phyloP scores from a whole-genome alignment of 208 protist genomes.

The Trypanosoma cruzi region DNA sequence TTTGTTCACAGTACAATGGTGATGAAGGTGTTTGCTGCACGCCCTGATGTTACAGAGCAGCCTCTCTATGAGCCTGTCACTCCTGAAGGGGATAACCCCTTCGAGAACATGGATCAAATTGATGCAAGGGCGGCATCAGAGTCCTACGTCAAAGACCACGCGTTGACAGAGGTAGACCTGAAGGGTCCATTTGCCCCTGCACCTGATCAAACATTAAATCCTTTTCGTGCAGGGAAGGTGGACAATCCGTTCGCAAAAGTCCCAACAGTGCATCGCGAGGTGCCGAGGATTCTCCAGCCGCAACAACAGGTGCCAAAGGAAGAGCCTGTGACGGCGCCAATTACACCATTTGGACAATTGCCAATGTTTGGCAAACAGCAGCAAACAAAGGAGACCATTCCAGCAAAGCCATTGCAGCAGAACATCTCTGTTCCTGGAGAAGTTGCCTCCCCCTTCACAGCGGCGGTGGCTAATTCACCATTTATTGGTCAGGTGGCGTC shows the following conservation, averaged over 20 bases:
- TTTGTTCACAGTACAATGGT: constrained; percentile 93
- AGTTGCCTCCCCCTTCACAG: constrained; percentile 68
- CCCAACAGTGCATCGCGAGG: constrained; percentile 4
- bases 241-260: constrained; percentile 47
- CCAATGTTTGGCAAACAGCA: constrained; percentile 72
- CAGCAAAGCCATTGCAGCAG: constrained; percentile 12
- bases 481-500: constrained; percentile 33
- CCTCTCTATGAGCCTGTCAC: constrained; percentile 47
- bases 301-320: constrained; percentile 20
- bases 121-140: constrained; percentile 1
- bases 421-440: constrained; percentile 13
- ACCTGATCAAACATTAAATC: constrained; percentile 39
- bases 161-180: constrained; percentile 26
- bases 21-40: constrained; percentile 84
- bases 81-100: constrained; percentile 60
- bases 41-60: constrained; percentile 39
- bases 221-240: constrained; percentile 43
- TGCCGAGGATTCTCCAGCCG: constrained; percentile 20
- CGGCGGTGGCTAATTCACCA: constrained; percentile 31
- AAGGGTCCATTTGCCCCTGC: constrained; percentile 58
- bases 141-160: constrained; percentile 11
- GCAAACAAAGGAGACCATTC: constrained; percentile 8
- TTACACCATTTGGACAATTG: constrained; percentile 80
- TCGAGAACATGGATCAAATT: constrained; percentile 25
- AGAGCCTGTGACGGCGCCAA: constrained; percentile 47